These are phyloP conservation scores for Hypericum perforatum DNA, from an alignment of 345 rosid genomes.

Conservation along the genomic window DNA sequence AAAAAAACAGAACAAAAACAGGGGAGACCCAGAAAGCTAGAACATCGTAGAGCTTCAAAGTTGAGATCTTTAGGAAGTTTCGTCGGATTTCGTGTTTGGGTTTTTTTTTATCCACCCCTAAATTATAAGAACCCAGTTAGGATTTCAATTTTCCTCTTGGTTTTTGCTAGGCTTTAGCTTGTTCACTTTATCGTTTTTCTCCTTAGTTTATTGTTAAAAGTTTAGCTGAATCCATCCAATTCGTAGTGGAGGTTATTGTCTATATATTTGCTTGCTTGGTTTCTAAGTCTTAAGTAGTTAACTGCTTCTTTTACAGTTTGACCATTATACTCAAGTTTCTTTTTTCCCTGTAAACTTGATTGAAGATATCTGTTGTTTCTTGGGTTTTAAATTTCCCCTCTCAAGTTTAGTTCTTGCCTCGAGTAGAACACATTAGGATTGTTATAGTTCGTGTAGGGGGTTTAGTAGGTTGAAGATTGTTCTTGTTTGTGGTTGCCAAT, in stretches of 20 bases:
- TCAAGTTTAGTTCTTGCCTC: constrained; percentile 8
- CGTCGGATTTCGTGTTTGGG: constrained; percentile 13
- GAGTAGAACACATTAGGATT: constrained; percentile 3
- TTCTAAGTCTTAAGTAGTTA: background rate
- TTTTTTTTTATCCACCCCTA: constrained; percentile 23
- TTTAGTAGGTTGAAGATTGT: background rate
- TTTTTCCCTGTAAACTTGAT: background rate
- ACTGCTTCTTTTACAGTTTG: background rate
- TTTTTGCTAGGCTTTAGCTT: constrained; percentile 9
- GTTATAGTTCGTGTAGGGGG: background rate
- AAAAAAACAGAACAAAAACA: background rate
- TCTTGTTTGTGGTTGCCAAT: background rate
- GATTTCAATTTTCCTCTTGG: constrained; percentile 8
- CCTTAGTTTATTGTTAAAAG: background rate
- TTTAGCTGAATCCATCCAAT: constrained; percentile 6
- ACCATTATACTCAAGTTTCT: constrained; percentile 2
- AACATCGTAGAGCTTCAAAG: background rate
- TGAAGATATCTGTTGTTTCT: background rate
- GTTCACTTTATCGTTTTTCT: constrained; percentile 2
- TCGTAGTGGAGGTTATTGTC: constrained; percentile 5
- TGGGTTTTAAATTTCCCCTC: background rate
- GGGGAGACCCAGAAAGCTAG: constrained; percentile 5
- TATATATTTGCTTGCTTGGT: constrained; percentile 1
- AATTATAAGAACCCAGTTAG: constrained; percentile 25
- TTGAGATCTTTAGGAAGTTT: constrained; percentile 11